These are phyloP conservation scores for Nitzschia sp. DNA, from an alignment of 108 stramenopile genomes.

Conservation along the genomic window DNA sequence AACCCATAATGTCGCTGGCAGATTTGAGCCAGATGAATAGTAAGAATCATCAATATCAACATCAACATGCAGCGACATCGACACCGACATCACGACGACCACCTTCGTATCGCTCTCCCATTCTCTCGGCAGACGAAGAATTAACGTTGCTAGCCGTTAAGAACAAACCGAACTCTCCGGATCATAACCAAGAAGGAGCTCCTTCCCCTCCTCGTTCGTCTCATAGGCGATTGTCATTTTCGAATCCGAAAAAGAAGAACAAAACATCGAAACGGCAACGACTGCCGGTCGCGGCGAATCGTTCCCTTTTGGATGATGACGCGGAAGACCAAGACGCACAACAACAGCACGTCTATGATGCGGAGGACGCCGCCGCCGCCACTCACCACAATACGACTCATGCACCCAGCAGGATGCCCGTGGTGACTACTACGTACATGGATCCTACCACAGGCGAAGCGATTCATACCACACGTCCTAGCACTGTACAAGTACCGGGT, in stretches of 20 bases:
- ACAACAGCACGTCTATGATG: too few species aligned
- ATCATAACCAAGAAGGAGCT: not conserved
- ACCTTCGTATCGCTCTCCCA: not conserved
- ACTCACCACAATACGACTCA: too few species aligned
- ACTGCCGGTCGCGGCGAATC: too few species aligned
- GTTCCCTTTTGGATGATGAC: too few species aligned
- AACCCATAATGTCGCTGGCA: too few species aligned
- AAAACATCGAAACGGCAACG: not conserved
- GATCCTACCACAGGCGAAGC: constrained; percentile 4
- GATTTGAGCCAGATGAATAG: too few species aligned
- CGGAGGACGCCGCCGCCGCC: too few species aligned
- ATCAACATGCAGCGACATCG: too few species aligned
- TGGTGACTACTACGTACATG: not conserved
- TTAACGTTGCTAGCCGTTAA: constrained; percentile 8
- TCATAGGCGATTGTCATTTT: constrained; percentile 1
- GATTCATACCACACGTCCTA: not conserved
- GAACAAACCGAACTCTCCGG: constrained; percentile 16
- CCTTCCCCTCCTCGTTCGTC: not conserved
- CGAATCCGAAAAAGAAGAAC: not conserved
- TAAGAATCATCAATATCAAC: too few species aligned
- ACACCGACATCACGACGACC: too few species aligned
- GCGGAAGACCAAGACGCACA: too few species aligned
- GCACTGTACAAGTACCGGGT: not conserved
- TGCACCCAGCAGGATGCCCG: too few species aligned
- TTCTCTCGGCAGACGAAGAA: constrained; percentile 9